A percentile compares a stretch with the other conserved stretches of the same genome.
These are phyloP conservation scores for Paramecium biaurelia DNA, from an alignment of 73 alveolate species.

Conservation along the genomic window DNA sequence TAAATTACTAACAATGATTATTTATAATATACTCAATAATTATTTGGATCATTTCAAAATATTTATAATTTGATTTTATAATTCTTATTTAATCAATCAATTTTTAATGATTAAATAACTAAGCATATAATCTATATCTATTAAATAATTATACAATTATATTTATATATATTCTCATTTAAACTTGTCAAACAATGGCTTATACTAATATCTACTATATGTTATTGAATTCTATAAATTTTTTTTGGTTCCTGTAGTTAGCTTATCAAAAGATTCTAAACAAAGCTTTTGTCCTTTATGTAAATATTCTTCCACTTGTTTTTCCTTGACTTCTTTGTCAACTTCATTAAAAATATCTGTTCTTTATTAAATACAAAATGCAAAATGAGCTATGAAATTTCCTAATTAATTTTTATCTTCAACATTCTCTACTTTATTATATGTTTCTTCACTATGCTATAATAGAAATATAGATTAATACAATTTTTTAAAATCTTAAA, in stretches of 20 bases:
- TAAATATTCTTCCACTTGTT: neutral
- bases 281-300: neutral
- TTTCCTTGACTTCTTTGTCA: neutral
- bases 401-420: slow-evolving; percentile 5
- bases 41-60: neutral
- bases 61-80: neutral
- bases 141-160: neutral
- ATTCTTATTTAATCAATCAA: neutral
- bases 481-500: slow-evolving; percentile 19
- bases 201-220: neutral
- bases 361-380: neutral
- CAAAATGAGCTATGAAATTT: neutral
- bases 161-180: neutral
- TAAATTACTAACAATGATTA: neutral
- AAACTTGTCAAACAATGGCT: neutral
- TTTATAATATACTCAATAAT: neutral
- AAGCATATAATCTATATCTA: neutral
- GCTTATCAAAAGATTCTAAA: neutral
- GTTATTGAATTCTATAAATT: neutral
- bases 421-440: neutral
- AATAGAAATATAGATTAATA: neutral
- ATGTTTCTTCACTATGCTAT: neutral
- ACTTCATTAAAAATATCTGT: neutral
- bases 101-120: no score
- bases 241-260: neutral